Evolutionary conservation across 768 basidiomycete genomes (phyloP).

Genomic region (Hypholoma fasciculare): DNA sequence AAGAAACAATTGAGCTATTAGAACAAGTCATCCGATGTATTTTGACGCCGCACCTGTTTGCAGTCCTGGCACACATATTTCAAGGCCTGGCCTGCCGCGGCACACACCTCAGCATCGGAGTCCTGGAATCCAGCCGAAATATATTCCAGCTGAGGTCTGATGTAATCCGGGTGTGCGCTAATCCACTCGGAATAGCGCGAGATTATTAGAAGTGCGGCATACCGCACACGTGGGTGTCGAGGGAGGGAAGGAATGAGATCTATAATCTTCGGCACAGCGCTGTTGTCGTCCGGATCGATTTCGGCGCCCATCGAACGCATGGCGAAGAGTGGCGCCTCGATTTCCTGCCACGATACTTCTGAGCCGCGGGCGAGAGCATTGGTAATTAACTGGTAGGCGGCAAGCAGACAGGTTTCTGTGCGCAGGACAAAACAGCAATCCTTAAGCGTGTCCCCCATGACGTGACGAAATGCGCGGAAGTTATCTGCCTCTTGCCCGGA

Average conservation of each 20-base stretch:
- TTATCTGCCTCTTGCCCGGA: constrained; percentile 87
- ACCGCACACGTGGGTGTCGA: constrained; percentile 86
- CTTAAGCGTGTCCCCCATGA: constrained; percentile 99
- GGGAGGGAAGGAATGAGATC: constrained; percentile 91
- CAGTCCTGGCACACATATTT: constrained; percentile 98
- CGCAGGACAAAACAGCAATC: constrained; percentile 96
- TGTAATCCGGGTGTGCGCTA: constrained; percentile 83
- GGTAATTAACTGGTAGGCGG: constrained; percentile 81
- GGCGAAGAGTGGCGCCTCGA: constrained; percentile 96
- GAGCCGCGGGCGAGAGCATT: constrained; percentile 63
- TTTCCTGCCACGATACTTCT: constrained; percentile 86
- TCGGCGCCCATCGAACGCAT: constrained; percentile 98
- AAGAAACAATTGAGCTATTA: constrained; percentile 5
- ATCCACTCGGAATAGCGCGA: constrained; percentile 98
- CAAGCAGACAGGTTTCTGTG: constrained; percentile 77
- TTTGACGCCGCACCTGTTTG: constrained; percentile 57
- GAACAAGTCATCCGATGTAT: neutral
- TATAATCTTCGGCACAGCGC: constrained; percentile 94
- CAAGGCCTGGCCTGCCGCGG: constrained; percentile 94
- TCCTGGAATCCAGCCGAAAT: constrained; percentile 91
- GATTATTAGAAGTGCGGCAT: constrained; percentile 93
- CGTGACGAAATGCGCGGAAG: constrained; percentile 93
- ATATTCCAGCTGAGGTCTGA: constrained; percentile 84
- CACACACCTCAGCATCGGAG: constrained; percentile 76
- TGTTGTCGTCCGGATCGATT: constrained; percentile 79